phyloP scores from a whole-genome alignment of 179 eudicot genomes.

The Camellia oleifera region DNA sequence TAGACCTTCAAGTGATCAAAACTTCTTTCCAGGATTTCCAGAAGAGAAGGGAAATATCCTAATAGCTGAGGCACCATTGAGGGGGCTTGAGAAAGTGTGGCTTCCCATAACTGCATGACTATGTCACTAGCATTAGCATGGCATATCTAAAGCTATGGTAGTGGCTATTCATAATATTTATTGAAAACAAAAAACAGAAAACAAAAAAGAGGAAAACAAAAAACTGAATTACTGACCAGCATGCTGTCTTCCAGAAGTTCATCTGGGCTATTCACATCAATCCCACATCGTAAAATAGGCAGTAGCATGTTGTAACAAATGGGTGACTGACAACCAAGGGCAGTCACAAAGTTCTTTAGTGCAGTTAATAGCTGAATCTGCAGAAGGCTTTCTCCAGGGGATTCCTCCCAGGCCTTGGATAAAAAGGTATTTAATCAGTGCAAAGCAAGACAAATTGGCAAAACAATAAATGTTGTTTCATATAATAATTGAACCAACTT shows the following conservation, averaged over 20 bases:
- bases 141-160: background rate
- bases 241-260: conserved; percentile 97
- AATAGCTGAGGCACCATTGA: conserved; percentile 77
- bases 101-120: conserved; percentile 87
- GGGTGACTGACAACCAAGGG: conserved; percentile 90
- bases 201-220: background rate
- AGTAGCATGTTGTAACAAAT: conserved; percentile 68
- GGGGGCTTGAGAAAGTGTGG: conserved; percentile 88
- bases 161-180: background rate
- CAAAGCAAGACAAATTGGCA: conserved; percentile 2
- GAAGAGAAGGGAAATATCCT: conserved; percentile 70
- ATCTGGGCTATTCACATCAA: conserved; percentile 83
- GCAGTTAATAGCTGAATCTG: conserved; percentile 97
- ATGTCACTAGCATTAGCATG: conserved; percentile 14
- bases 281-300: conserved; percentile 74
- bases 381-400: conserved; percentile 89
- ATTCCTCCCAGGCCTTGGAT: conserved; percentile 93
- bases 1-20: conserved; percentile 89
- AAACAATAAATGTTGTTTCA: background rate
- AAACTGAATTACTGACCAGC: conserved; percentile 50
- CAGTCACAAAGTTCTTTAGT: conserved; percentile 76
- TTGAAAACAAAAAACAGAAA: background rate
- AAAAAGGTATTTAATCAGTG: conserved; percentile 16
- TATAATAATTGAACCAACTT: background rate
- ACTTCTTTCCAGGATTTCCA: conserved; percentile 81